These are phyloP conservation scores for Clitoria ternatea DNA, from an alignment of 306 rosid species.

Conservation along the genomic window DNA sequence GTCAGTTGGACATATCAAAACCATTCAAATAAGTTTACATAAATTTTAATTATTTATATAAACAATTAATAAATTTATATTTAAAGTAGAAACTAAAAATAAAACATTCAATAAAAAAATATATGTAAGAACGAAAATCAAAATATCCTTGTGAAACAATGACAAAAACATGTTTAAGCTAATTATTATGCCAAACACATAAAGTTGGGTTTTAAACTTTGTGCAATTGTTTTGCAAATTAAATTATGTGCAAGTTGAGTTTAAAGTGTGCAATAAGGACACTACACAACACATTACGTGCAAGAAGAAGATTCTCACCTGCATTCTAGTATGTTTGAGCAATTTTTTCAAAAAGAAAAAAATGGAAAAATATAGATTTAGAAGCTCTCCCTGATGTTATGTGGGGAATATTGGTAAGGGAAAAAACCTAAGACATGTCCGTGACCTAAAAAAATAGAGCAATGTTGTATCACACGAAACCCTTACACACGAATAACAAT, in stretches of 20 bases:
- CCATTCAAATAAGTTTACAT: too few relatives aligned
- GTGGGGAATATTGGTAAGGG: neutral
- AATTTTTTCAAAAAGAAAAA: neutral
- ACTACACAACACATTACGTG: neutral
- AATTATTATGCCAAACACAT: neutral
- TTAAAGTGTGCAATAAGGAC: too few relatives aligned
- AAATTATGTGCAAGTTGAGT: neutral
- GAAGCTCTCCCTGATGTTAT: neutral
- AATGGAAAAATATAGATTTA: neutral
- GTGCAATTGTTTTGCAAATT: neutral
- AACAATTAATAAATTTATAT: too few relatives aligned
- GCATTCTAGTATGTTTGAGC: neutral
- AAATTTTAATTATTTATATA: too few relatives aligned
- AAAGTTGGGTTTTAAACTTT: neutral
- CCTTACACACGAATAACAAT: too few relatives aligned
- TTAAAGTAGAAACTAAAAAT: too few relatives aligned
- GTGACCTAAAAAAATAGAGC: neutral
- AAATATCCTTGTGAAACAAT: too few relatives aligned
- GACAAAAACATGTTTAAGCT: neutral
- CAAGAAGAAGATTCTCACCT: neutral
- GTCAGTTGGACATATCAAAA: too few relatives aligned
- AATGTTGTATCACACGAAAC: too few relatives aligned
- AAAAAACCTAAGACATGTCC: neutral
- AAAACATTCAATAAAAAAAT: too few relatives aligned
- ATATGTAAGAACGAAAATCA: too few relatives aligned